These are phyloP conservation scores for Trypanosoma cruzi DNA, from an alignment of 208 protist genomes.

Conservation along the genomic window DNA sequence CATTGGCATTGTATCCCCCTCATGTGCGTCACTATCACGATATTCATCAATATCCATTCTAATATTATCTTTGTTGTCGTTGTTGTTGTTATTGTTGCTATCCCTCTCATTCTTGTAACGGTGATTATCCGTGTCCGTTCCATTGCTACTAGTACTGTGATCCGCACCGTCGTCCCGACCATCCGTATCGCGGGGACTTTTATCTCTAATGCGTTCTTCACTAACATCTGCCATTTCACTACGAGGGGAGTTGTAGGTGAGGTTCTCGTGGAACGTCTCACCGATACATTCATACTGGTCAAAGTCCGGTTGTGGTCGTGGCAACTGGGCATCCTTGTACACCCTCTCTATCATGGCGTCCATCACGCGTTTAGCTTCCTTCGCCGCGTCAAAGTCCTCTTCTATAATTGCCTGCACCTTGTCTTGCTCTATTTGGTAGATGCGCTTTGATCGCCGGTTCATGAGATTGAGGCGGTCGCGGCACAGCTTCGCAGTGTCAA, in stretches of 20 bases:
- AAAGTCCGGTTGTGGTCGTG: constrained; percentile 26
- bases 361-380: constrained; percentile 73
- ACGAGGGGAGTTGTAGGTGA: neutral
- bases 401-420: constrained; percentile 92
- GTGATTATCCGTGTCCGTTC: neutral
- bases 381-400: constrained; percentile 87
- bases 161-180: neutral
- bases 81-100: neutral
- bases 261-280: neutral
- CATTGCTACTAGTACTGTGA: neutral
- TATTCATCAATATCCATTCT: neutral
- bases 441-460: constrained; percentile 52
- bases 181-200: neutral
- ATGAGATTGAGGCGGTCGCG: constrained; percentile 73
- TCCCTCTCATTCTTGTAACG: neutral
- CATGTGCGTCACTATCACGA: neutral
- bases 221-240: neutral
- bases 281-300: constrained; percentile 11
- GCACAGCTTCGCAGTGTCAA: constrained; percentile 60
- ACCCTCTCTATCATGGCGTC: constrained; percentile 62
- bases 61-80: neutral
- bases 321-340: constrained; percentile 47
- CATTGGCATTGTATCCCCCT: neutral
- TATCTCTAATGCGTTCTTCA: neutral
- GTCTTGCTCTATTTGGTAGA: constrained; percentile 86